Percentiles rank a stretch among this genome's conserved stretches.
phyloP scores from a whole-genome alignment of 768 basidiomycete genomes.

The Vararia minispora region DNA sequence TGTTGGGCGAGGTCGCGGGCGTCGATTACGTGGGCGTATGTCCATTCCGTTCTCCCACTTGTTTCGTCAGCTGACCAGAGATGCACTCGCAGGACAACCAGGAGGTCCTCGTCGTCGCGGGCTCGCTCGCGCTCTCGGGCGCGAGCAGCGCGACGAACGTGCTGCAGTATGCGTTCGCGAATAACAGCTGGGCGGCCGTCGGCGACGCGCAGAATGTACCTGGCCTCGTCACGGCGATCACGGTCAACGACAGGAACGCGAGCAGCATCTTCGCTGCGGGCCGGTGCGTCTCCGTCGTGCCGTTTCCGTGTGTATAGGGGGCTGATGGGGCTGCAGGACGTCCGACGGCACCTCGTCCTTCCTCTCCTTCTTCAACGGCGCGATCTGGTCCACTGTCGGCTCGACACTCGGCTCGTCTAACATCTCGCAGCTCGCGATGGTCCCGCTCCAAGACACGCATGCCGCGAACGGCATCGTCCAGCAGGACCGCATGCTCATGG shows the following conservation, averaged over 20 bases:
- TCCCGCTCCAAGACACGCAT: slow-evolving; percentile 78
- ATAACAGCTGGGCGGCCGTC: slow-evolving; percentile 62
- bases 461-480: slow-evolving; percentile 59
- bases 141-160: slow-evolving; percentile 62
- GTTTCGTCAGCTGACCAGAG: no score
- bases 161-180: slow-evolving; percentile 59
- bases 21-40: slow-evolving; percentile 77
- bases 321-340: slow-evolving; percentile 25
- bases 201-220: slow-evolving; percentile 55
- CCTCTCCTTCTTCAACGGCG: slow-evolving; percentile 79
- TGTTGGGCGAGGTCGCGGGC: slow-evolving; percentile 71
- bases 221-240: slow-evolving; percentile 84
- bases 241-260: slow-evolving; percentile 68
- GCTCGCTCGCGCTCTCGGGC: slow-evolving; percentile 60
- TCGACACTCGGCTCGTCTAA: slow-evolving; percentile 46
- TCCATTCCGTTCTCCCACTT: slow-evolving; percentile 15
- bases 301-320: neutral
- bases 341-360: slow-evolving; percentile 56
- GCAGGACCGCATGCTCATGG: slow-evolving; percentile 79
- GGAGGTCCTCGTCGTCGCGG: slow-evolving; percentile 67
- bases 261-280: slow-evolving; percentile 90
- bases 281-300: slow-evolving; percentile 48
- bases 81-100: slow-evolving; percentile 49
- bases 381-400: slow-evolving; percentile 58
- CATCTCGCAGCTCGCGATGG: slow-evolving; percentile 80